A percentile compares a stretch with the other conserved stretches of the same genome.
Evolutionary conservation across 495 filamentous ascomycete species (phyloP).

Genomic region (Penicillium daleae): DNA sequence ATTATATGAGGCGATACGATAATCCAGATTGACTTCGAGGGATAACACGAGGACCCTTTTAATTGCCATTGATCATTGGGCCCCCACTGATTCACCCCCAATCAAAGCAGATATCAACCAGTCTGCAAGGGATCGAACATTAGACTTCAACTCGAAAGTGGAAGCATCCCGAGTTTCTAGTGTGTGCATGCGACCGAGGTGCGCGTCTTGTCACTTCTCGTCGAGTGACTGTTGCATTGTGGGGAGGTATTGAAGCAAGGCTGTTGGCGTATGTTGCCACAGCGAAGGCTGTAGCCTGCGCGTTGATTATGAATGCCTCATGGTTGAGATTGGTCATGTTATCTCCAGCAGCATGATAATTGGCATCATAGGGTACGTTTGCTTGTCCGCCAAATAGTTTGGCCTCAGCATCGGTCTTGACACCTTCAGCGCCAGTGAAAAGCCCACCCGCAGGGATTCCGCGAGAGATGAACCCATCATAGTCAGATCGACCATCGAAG

Average conservation of each 20-base stretch:
- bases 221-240: slow-evolving; percentile 12
- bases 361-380: slow-evolving; percentile 60
- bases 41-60: too few species aligned
- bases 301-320: slow-evolving; percentile 62
- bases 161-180: slow-evolving; percentile 27
- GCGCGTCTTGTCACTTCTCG: slow-evolving; percentile 16
- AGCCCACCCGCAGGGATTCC: slow-evolving; percentile 68
- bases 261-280: slow-evolving; percentile 64
- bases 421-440: slow-evolving; percentile 69
- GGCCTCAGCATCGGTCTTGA: slow-evolving; percentile 65
- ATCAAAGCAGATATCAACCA: neutral
- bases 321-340: slow-evolving; percentile 60
- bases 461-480: slow-evolving; percentile 65
- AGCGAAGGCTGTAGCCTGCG: slow-evolving; percentile 63
- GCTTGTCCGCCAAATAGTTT: slow-evolving; percentile 62
- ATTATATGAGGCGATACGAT: too few species aligned
- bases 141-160: slow-evolving; percentile 30
- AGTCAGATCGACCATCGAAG: slow-evolving; percentile 70
- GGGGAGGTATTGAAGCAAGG: slow-evolving; percentile 49
- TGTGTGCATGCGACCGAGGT: slow-evolving; percentile 22
- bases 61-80: too few species aligned
- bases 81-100: too few species aligned
- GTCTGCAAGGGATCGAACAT: neutral
- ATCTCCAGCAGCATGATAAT: slow-evolving; percentile 66
- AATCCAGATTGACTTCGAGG: too few species aligned